Conservation (phyloP, 768 basidiomycete genomes). For the Lactarius akahatsu region DNA sequence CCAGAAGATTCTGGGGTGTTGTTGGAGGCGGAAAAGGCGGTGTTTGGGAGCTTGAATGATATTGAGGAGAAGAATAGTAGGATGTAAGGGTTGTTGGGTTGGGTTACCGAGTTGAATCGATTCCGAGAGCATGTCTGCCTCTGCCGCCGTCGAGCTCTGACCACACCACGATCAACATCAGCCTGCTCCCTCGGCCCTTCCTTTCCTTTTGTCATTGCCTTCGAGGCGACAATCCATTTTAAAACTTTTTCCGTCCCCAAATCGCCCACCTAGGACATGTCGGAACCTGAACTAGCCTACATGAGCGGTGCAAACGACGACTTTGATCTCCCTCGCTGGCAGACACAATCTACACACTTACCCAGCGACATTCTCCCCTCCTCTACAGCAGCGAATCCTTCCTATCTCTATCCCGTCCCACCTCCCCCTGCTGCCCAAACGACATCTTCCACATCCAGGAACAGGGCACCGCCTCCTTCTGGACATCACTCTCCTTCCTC, state of each 20-base stretch:
- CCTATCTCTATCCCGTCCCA: slow-evolving; percentile 51
- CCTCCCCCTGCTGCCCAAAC: slow-evolving; percentile 57
- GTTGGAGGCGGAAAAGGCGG: slow-evolving; percentile 60
- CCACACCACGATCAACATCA: background rate
- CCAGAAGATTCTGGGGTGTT: slow-evolving; percentile 49
- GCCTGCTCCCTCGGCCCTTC: background rate
- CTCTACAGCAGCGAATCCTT: slow-evolving; percentile 50
- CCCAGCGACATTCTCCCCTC: slow-evolving; percentile 48
- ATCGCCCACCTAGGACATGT: slow-evolving; percentile 46
- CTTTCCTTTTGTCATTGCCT: slow-evolving; percentile 10
- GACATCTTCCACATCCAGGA: slow-evolving; percentile 35
- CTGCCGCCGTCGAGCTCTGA: background rate
- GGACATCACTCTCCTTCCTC: slow-evolving; percentile 48
- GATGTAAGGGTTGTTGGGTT: slow-evolving; percentile 4
- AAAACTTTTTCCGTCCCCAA: slow-evolving; percentile 2
- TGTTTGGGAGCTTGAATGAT: slow-evolving; percentile 49
- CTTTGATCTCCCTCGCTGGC: slow-evolving; percentile 69
- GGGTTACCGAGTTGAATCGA: slow-evolving; percentile 14
- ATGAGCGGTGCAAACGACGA: slow-evolving; percentile 77
- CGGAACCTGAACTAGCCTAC: slow-evolving; percentile 72
- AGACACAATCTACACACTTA: slow-evolving; percentile 42
- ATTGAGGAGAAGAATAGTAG: slow-evolving; percentile 31
- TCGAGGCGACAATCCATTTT: background rate
- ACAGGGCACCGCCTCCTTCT: slow-evolving; percentile 48
- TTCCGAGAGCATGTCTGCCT: background rate